Evolutionary conservation across 257 asterid species (phyloP), one percentile per base, ranked within the genome.

Genomic region (Gynochthodes officinalis): DNA sequence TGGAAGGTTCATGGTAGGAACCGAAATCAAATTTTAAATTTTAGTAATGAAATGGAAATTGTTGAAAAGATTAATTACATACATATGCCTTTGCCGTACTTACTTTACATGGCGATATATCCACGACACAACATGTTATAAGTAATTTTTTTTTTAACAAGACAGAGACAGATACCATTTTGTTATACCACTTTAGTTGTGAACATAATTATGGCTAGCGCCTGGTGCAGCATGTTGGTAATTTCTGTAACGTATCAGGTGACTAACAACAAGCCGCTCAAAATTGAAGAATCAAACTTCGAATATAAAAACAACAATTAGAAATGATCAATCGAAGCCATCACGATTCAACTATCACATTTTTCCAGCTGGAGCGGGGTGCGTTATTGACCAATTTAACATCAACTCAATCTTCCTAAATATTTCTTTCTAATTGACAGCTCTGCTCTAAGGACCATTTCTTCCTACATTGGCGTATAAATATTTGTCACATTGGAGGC

Each of bases 361-460:
- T 35, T 67, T 39, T 77, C 83, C 90, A 80, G 90, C 88, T 87
- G 86, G 74, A 60, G 33, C 0, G 60, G 13, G 64, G 52, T 54
- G 33, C 12, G 18, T 61, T 46, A 27, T 28, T 30, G 46, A 55
- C 63, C 40, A 40, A 79, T 42, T 59, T 67, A 53, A 72, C 48
- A 72, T 0, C 11, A 33, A 60, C 8, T n/a, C n/a, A n/a, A 63
- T 30, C 30, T 28, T 35, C 28, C n/a, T 14, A 32, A 63, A 71
- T 48, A 69, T 7, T 25, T 71, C 74, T 75, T 76, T 46, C 72
- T 44, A 71, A 44, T 62, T 74, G 95, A 84, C 88, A 84, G 89
- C 88, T 78, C 71, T 67, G 4, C 75, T 23, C 71, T 67, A 84
- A 81, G 81, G 72, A 86, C 74, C 67, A 18, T 30, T 54, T 39